A percentile compares a stretch with the other conserved stretches of the same genome.
Conservation (phyloP, 495 filamentous ascomycete genomes). For the Coniosporium apollinis region DNA sequence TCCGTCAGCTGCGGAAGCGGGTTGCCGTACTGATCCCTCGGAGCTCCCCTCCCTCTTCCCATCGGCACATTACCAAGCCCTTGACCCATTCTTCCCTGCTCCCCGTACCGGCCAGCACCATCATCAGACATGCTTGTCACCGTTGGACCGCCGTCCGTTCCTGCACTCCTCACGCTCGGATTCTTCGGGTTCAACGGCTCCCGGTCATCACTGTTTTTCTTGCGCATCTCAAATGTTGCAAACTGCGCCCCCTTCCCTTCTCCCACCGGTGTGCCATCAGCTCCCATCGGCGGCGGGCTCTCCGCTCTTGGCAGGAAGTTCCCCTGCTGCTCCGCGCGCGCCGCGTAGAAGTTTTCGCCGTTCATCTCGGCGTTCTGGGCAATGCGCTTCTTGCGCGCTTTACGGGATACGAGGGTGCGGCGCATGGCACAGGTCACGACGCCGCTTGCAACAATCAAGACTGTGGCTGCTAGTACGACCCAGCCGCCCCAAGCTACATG, state of each 20-base stretch:
- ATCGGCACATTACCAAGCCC: too few relatives aligned
- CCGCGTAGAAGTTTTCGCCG: constrained; percentile 72
- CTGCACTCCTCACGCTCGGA: constrained; percentile 18
- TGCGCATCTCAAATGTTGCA: constrained; percentile 50
- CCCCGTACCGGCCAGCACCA: too few relatives aligned
- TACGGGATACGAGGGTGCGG: constrained; percentile 77
- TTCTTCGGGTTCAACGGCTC: constrained; percentile 62
- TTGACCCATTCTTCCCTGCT: too few relatives aligned
- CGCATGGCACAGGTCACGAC: constrained; percentile 96
- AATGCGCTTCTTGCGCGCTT: constrained; percentile 81
- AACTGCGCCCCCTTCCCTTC: constrained; percentile 52
- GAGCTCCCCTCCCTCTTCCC: constrained; percentile 15
- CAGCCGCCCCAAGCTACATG: constrained; percentile 91
- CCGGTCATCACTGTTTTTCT: constrained; percentile 51
- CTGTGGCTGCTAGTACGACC: constrained; percentile 80
- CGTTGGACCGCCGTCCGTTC: constrained; percentile 10
- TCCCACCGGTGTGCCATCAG: constrained; percentile 14
- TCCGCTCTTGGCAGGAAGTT: constrained; percentile 27
- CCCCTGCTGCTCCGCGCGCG: constrained; percentile 41
- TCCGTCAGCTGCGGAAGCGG: constrained; percentile 32
- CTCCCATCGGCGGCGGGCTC: constrained; percentile 34
- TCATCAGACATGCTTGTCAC: too few relatives aligned
- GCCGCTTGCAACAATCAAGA: constrained; percentile 66
- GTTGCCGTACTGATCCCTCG: constrained; percentile 55
- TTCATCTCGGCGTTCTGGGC: constrained; percentile 91